Percentiles rank a stretch among this genome's conserved stretches.
Evolutionary conservation across 352 stramenopile genomes (phyloP).

Genomic region (Pythium periplocum): DNA sequence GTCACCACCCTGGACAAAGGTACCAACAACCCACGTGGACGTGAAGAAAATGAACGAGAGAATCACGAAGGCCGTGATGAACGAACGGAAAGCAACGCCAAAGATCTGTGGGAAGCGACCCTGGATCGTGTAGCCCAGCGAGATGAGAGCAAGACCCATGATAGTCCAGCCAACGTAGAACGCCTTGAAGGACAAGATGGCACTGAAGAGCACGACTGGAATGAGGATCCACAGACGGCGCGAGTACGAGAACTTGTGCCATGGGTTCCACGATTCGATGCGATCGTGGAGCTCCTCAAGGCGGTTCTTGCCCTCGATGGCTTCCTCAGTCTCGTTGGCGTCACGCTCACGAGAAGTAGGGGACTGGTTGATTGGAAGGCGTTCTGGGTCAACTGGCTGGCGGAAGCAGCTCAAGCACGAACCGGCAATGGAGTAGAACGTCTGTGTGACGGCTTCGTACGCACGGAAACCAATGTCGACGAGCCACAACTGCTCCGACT

Average conservation of each 20-base stretch:
- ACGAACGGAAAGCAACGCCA: constrained; percentile 78
- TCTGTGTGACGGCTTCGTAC: constrained; percentile 62
- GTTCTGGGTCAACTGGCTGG: constrained; percentile 4
- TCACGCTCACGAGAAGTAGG: constrained; percentile 19
- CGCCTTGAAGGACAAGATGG: constrained; percentile 75
- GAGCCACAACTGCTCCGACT: constrained; percentile 79
- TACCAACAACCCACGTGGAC: constrained; percentile 81
- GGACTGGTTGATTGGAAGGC: constrained; percentile 17
- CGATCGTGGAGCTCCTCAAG: constrained; percentile 37
- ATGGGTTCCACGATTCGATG: constrained; percentile 60
- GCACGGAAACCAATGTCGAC: constrained; percentile 79
- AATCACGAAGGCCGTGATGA: constrained; percentile 81
- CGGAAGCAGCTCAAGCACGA: constrained; percentile 21
- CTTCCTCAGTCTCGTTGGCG: constrained; percentile 53
- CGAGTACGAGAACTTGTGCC: constrained; percentile 73
- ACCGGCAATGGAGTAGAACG: constrained; percentile 42
- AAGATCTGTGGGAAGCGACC: constrained; percentile 84
- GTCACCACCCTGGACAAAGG: constrained; percentile 79
- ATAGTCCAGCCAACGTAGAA: constrained; percentile 80
- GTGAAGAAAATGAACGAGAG: constrained; percentile 87
- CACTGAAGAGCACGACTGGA: constrained; percentile 63
- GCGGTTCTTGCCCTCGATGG: constrained; percentile 54
- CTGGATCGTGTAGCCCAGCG: constrained; percentile 77
- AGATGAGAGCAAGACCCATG: constrained; percentile 79
- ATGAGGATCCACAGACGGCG: constrained; percentile 59